Conservation (phyloP, 352 stramenopile species). For the Phytophthora syringae region DNA sequence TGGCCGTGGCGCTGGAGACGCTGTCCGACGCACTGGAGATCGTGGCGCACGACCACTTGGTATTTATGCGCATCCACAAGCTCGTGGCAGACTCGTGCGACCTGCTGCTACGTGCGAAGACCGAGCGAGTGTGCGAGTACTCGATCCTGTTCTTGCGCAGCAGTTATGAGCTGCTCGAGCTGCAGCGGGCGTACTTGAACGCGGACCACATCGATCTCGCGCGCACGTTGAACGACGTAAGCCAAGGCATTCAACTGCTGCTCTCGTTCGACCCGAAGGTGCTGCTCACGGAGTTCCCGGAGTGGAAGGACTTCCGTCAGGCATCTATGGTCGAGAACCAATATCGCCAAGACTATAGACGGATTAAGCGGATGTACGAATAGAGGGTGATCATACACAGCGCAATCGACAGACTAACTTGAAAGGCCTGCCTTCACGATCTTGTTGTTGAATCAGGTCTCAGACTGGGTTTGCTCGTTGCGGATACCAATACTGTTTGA, state of each 20-base stretch:
- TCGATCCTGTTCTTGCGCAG: conserved; percentile 89
- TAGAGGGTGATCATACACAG: conserved; percentile 37
- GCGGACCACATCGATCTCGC: conserved; percentile 92
- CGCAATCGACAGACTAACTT: conserved; percentile 19
- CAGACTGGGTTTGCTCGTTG: no score
- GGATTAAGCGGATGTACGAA: conserved; percentile 93
- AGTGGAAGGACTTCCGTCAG: conserved; percentile 88
- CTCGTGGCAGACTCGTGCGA: conserved; percentile 93
- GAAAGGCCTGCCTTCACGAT: conserved; percentile 12
- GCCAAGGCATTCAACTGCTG: conserved; percentile 91
- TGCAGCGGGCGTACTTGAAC: conserved; percentile 87
- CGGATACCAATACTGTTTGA: no score
- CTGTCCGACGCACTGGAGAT: conserved; percentile 86
- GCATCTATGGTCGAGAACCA: conserved; percentile 91
- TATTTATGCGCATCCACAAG: conserved; percentile 91
- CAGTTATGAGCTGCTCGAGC: conserved; percentile 86
- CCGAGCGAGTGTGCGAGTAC: conserved; percentile 78
- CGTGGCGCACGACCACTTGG: conserved; percentile 84
- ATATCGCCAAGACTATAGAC: conserved; percentile 90
- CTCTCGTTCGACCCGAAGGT: conserved; percentile 86
- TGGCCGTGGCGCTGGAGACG: conserved; percentile 77
- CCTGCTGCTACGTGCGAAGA: conserved; percentile 69
- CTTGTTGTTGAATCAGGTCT: no score
- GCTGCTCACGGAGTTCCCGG: conserved; percentile 85
- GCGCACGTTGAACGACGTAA: conserved; percentile 92